A percentile compares a stretch with the other conserved stretches of the same genome.
Evolutionary conservation across 495 filamentous ascomycete genomes (phyloP).

Genomic region (Aspergillus haitiensis): DNA sequence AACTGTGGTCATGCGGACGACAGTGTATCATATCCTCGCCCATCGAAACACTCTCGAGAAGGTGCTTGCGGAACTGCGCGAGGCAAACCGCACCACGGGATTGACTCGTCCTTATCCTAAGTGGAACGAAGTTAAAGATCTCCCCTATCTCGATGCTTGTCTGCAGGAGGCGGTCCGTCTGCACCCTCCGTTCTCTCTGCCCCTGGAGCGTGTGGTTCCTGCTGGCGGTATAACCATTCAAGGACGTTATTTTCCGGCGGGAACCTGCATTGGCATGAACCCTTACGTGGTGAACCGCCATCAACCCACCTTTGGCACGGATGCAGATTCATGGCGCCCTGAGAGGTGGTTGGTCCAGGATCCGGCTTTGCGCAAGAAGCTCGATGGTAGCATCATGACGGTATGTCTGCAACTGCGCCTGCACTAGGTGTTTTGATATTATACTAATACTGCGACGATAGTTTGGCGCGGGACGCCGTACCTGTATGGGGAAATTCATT

Average conservation of each 20-base stretch:
- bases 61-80: constrained; percentile 25
- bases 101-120: constrained; percentile 24
- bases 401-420: background rate
- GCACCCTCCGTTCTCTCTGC: constrained; percentile 41
- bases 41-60: constrained; percentile 29
- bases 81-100: constrained; percentile 3
- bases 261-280: constrained; percentile 27
- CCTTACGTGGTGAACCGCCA: constrained; percentile 23
- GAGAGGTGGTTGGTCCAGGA: constrained; percentile 14
- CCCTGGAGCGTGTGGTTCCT: constrained; percentile 43
- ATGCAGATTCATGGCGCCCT: constrained; percentile 11
- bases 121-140: constrained; percentile 34
- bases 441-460: background rate
- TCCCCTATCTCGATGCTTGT: constrained; percentile 44
- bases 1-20: constrained; percentile 38
- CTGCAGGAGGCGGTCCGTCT: constrained; percentile 62
- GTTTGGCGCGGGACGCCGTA: constrained; percentile 5
- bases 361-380: background rate
- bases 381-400: constrained; percentile 5
- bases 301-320: constrained; percentile 13
- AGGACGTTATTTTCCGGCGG: constrained; percentile 20
- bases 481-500: constrained; percentile 1
- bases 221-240: constrained; percentile 30
- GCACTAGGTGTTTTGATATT: background rate
- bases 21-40: constrained; percentile 37